Conservation (phyloP, 2,329 filamentous ascomycete species). For the Zymoseptoria pseudotritici region DNA sequence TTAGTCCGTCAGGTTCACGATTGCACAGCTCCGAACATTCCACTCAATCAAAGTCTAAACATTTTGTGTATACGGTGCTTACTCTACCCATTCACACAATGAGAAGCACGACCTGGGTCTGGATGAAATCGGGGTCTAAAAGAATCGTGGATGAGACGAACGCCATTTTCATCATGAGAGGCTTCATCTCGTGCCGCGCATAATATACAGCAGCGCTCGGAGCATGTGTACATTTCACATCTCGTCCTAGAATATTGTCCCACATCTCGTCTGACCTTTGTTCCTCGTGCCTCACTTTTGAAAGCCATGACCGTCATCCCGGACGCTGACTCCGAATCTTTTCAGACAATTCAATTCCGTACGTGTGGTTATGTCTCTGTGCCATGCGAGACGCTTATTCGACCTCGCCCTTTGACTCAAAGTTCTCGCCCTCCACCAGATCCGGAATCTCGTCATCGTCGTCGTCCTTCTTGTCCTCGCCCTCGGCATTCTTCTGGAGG, state of each 20-base stretch:
- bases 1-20: neutral
- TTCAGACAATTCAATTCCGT: neutral
- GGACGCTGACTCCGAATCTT: neutral
- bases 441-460: slow-evolving; percentile 93
- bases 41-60: neutral
- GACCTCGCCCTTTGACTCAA: slow-evolving; percentile 79
- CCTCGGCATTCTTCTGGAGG: slow-evolving; percentile 87
- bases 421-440: slow-evolving; percentile 93
- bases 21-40: neutral
- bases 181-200: slow-evolving; percentile 12
- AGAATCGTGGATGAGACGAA: neutral
- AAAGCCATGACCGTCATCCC: neutral
- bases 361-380: neutral
- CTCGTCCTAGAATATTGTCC: neutral
- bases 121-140: neutral
- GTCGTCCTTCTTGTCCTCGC: slow-evolving; percentile 59
- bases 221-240: slow-evolving; percentile 11
- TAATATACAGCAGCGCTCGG: slow-evolving; percentile 16
- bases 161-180: slow-evolving; percentile 6
- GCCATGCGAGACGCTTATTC: slow-evolving; percentile 51
- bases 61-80: neutral
- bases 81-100: neutral
- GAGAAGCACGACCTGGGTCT: neutral
- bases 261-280: neutral
- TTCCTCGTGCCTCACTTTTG: neutral